Evolutionary conservation across 805 yeast genomes (phyloP).

Genomic region (Ogataea wickerhamii): DNA sequence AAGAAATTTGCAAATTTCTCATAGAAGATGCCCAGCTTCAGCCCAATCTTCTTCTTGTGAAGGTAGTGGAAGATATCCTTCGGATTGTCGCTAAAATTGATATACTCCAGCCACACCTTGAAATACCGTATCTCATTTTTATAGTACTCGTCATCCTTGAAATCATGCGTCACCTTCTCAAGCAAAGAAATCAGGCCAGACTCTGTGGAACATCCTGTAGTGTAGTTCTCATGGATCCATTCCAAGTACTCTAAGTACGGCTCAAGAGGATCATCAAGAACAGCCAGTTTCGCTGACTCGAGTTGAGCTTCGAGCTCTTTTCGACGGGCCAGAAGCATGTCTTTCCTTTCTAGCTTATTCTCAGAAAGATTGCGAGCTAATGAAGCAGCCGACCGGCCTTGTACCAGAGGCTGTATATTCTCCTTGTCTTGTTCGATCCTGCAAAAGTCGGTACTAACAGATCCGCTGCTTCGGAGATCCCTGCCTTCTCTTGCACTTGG

Average conservation of each 20-base stretch:
- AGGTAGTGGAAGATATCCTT: slow-evolving; percentile 68
- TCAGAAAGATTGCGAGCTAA: slow-evolving; percentile 43
- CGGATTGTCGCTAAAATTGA: slow-evolving; percentile 64
- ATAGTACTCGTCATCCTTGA: slow-evolving; percentile 62
- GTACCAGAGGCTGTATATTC: slow-evolving; percentile 61
- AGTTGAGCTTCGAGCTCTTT: slow-evolving; percentile 49
- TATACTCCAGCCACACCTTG: slow-evolving; percentile 76
- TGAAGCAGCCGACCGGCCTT: slow-evolving; percentile 66
- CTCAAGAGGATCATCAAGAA: slow-evolving; percentile 80
- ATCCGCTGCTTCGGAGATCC: slow-evolving; percentile 7
- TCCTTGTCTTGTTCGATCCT: slow-evolving; percentile 65
- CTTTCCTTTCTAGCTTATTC: slow-evolving; percentile 17
- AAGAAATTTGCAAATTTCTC: slow-evolving; percentile 71
- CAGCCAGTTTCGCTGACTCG: slow-evolving; percentile 41
- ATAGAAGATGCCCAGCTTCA: slow-evolving; percentile 62
- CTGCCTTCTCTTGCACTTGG: no score
- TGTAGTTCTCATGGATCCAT: slow-evolving; percentile 66
- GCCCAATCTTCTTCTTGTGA: slow-evolving; percentile 69
- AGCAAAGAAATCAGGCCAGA: slow-evolving; percentile 63
- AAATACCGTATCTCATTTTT: slow-evolving; percentile 81
- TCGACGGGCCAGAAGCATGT: slow-evolving; percentile 32
- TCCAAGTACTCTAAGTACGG: slow-evolving; percentile 66
- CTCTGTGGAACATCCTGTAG: slow-evolving; percentile 57
- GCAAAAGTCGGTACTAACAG: slow-evolving; percentile 23
- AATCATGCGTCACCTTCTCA: slow-evolving; percentile 68